Evolutionary conservation across 2,329 filamentous ascomycete species (phyloP), one percentile per base, ranked within the genome.

Genomic region (Aspergillus fumigatiaffinis): DNA sequence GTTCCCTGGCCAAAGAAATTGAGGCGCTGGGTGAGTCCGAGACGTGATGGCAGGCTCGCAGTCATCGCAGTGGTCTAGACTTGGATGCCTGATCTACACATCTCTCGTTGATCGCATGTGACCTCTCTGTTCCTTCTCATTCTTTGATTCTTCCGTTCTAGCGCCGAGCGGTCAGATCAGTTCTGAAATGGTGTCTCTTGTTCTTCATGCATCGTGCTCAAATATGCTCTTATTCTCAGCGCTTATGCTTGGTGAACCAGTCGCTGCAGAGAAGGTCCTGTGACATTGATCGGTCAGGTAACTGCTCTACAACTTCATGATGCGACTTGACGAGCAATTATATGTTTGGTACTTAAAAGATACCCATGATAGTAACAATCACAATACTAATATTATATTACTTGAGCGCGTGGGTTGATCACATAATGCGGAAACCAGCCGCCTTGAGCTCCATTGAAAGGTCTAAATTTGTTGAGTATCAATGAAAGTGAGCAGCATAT

Each of bases 1-100:
- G 75, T 62, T 68, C 73, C 8, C 56, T 73, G 51, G 68, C 66
- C 20, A 72, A 68, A 60, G 66, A 73, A 23, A 66, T 74, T 20
- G 73, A 74, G 55, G 65, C 67, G 3, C 61, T 73, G 38, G 71
- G 68, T 14, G 63, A 66, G 26, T 51, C 55, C 1, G 62, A 64
- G 20, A 17, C 52, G 9, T 60, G 44, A 29, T 50, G 14, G 20
- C 12, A 9, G 17, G 10, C 25, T 17, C 10, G n/a, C 23, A 20
- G n/a, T 4, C 23, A 7, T 8, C 21, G 4, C 8, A 4, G 42
- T 10, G n/a, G n/a, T 23, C n/a, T 48, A 8, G 44, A 20, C 26
- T 28, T 28, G 14, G 14, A 38, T 17, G 5, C 32, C 17, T 38
- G 32, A 17, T 38, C 14, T 38, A 38, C 14, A 3, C 5, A 38